Evolutionary conservation across 805 yeast genomes (phyloP), one percentile per base, ranked within the genome.

Genomic region (Candida ortonii): DNA sequence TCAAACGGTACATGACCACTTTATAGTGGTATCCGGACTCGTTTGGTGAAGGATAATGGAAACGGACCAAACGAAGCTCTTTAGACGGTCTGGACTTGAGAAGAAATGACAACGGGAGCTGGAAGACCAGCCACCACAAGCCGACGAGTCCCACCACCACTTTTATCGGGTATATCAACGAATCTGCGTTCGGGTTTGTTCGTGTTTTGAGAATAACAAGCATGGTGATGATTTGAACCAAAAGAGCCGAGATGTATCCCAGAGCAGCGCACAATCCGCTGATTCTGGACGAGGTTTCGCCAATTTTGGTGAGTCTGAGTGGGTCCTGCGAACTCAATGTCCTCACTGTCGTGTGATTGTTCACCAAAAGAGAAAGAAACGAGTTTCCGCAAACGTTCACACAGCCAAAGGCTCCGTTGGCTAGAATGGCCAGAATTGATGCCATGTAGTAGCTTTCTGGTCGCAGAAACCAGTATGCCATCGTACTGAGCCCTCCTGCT

Each of bases 381-480:
- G 93, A 79, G 54, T 84, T 84, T 6, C 88, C 89, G 45, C 88
- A 81, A 8, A 84, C 90, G 36, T 79, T 79, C 3, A 80, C 86
- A 7, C 83, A 85, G 1, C 94, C 94, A 57, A 75, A 84, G 15
- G 83, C 73, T 11, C 81, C 67, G 48, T 81, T 84, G 1, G 86
- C 80, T 0, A 78, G 30, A 5, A 82, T 68, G 11, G 84, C 81
- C 11, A 79, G 56, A 1, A 74, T 15, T 0, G 67, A 57, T 1
- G 81, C 78, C n/a, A 66, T 41, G 37, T 75, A 74, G 52, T 71
- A 76, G 26, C 68, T 66, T 20, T 53, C 47, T 1, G 65, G 54
- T 2, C 60, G 46, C 10, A 73, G 50, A 3, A 62, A 41, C 33
- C 69, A 47, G 43, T 73, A 75, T 4, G 57, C 33, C 31, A 74